phyloP scores from a whole-genome alignment of 1,284 basidiomycete genomes.

The Trichosporon ovoides region DNA sequence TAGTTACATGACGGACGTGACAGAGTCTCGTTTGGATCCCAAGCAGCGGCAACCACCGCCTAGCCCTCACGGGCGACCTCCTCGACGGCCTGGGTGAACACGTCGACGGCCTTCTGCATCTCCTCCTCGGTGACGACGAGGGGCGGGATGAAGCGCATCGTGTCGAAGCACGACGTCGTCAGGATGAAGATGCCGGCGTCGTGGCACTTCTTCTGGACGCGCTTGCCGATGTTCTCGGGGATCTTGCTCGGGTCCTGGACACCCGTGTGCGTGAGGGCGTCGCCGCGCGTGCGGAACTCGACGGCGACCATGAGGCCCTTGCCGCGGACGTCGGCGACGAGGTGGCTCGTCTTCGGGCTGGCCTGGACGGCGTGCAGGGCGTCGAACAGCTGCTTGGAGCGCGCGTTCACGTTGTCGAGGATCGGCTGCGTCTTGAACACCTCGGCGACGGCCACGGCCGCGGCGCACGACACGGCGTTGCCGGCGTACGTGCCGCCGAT shows the following conservation, averaged over 20 bases:
- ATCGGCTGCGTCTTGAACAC: slow-evolving; percentile 71
- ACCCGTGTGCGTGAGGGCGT: slow-evolving; percentile 31
- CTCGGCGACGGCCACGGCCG: slow-evolving; percentile 72
- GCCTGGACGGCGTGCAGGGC: slow-evolving; percentile 52
- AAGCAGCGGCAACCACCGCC: no score
- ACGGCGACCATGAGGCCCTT: slow-evolving; percentile 49
- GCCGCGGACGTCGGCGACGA: slow-evolving; percentile 51
- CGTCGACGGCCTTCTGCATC: slow-evolving; percentile 57
- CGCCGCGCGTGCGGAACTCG: slow-evolving; percentile 33
- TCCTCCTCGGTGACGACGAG: slow-evolving; percentile 62
- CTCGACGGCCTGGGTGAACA: slow-evolving; percentile 60
- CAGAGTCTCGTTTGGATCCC: no score
- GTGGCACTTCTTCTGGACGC: slow-evolving; percentile 73
- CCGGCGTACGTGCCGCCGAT: slow-evolving; percentile 90
- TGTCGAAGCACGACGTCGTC: slow-evolving; percentile 49
- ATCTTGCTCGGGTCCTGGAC: slow-evolving; percentile 47
- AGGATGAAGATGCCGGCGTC: slow-evolving; percentile 72
- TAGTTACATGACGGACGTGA: no score
- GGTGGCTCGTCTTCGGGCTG: slow-evolving; percentile 51
- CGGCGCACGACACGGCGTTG: slow-evolving; percentile 82
- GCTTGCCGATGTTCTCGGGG: slow-evolving; percentile 63
- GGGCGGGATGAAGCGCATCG: slow-evolving; percentile 63
- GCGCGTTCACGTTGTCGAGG: slow-evolving; percentile 67
- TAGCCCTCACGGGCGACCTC: slow-evolving; percentile 59
- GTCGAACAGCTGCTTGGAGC: slow-evolving; percentile 67